A percentile compares a stretch with the other conserved stretches of the same genome.
phyloP scores from a whole-genome alignment of 768 basidiomycete genomes.

The Russula emetica region DNA sequence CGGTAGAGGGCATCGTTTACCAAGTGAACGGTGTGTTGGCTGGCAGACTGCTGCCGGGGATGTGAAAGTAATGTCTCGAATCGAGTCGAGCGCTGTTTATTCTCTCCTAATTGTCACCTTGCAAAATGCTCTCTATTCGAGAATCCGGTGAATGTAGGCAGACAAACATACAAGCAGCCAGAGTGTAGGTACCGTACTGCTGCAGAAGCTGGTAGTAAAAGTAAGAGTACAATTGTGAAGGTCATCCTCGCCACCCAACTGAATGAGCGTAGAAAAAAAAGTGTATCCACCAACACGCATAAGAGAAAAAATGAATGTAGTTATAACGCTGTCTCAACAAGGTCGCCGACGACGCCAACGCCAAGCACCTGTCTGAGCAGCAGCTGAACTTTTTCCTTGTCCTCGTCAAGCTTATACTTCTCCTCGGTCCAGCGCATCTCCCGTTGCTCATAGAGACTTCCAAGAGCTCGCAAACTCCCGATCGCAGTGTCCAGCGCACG shows the following conservation, averaged over 20 bases:
- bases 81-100: too few species aligned
- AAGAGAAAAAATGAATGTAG: neutral
- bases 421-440: slow-evolving; percentile 69
- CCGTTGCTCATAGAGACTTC: slow-evolving; percentile 62
- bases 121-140: too few species aligned
- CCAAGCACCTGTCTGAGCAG: slow-evolving; percentile 61
- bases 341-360: slow-evolving; percentile 23
- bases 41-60: too few species aligned
- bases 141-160: neutral
- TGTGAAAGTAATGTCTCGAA: too few species aligned
- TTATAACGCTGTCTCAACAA: slow-evolving; percentile 16
- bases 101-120: too few species aligned
- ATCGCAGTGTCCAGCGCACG: slow-evolving; percentile 65
- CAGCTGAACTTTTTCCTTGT: slow-evolving; percentile 62
- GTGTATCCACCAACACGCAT: neutral
- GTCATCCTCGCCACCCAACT: neutral
- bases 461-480: slow-evolving; percentile 59
- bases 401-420: slow-evolving; percentile 59
- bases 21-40: too few species aligned
- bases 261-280: neutral
- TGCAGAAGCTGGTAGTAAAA: slow-evolving; percentile 9
- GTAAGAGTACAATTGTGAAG: slow-evolving; percentile 12
- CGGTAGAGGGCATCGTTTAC: too few species aligned
- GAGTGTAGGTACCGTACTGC: neutral
- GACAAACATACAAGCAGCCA: neutral